Evolutionary conservation across 805 yeast genomes (phyloP), one percentile per base, ranked within the genome.

Genomic region (Babjeviella inositovora): DNA sequence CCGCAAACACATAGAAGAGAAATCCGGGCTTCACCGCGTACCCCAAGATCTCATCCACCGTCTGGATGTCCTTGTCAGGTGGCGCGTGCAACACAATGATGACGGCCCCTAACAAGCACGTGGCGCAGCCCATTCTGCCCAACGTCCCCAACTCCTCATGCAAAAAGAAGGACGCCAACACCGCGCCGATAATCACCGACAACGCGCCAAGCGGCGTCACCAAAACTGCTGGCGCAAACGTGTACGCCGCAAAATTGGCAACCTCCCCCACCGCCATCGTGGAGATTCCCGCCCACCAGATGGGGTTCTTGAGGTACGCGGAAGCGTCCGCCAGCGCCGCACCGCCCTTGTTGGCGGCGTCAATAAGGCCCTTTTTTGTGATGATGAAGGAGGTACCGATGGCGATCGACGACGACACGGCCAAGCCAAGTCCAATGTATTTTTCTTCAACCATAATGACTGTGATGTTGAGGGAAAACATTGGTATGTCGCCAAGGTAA

Each of bases 171-270:
- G 93, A 75, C 1, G 95, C 95, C 31, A 82, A 54, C 5, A 82
- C 81, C 2, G 95, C 93, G 9, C 95, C 95, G 30, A 82, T 82
- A 32, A 82, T 79, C 13, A 82, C 95, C 6, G 85, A 70, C 14
- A 82, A 53, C 0, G 95, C 95, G 8, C 95, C 95, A 26, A 82
- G 54, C 5, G 95, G 95, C 4, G 95, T 82, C 19, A 82, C 95
- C 35, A 82, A 50, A 32, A 84, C 77, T 2, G 94, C 92, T 3
- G 95, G 94, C 0, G 95, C 95, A 59, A 82, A 82, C 2, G 94
- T 82, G 43, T 82, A 82, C 1, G 95, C 95, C 4, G 94, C 94
- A 43, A 82, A 82, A 43, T 82, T 82, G 28, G 94, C 93, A 19
- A 82, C 50, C 42, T 82, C 95, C 5, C 95, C 95, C 12, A 82